Evolutionary conservation across 495 filamentous ascomycete species (phyloP).

Genomic region (Letharia lupina): DNA sequence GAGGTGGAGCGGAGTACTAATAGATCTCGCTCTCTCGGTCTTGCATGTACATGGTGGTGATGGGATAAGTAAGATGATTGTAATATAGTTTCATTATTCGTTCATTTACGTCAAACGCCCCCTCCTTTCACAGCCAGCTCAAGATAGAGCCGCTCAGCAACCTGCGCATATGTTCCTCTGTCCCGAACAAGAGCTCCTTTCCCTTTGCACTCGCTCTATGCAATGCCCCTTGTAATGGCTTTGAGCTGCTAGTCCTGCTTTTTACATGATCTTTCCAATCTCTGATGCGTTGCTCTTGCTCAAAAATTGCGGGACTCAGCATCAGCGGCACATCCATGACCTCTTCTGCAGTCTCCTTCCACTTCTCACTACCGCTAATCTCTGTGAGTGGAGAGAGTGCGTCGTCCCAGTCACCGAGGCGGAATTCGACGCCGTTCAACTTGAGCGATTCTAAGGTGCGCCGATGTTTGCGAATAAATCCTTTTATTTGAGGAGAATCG

Average conservation of each 20-base stretch:
- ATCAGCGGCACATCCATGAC: conserved; percentile 32
- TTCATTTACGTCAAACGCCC: conserved; percentile 9
- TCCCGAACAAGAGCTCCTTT: conserved; percentile 33
- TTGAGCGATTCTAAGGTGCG: conserved; percentile 59
- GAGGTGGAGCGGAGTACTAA: too few relatives aligned
- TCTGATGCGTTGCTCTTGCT: conserved; percentile 24
- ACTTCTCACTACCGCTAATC: conserved; percentile 45
- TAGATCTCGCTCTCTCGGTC: background rate
- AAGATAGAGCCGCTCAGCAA: conserved; percentile 33
- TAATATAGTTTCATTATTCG: background rate
- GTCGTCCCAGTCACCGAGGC: conserved; percentile 64
- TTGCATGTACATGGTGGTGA: background rate
- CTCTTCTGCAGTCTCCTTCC: conserved; percentile 42
- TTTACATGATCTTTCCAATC: conserved; percentile 23
- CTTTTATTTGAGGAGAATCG: conserved; percentile 56
- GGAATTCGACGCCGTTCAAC: conserved; percentile 58
- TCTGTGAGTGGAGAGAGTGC: conserved; percentile 57
- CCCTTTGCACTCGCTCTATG: conserved; percentile 27
- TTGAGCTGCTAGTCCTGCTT: conserved; percentile 14
- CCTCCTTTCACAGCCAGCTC: conserved; percentile 31
- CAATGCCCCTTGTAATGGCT: conserved; percentile 23
- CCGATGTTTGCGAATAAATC: conserved; percentile 53
- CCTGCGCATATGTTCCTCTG: conserved; percentile 38
- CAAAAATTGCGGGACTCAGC: conserved; percentile 25
- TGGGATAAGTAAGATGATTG: background rate